Conservation (phyloP, 805 yeast genomes). For the Kodamaea lidongshanica region DNA sequence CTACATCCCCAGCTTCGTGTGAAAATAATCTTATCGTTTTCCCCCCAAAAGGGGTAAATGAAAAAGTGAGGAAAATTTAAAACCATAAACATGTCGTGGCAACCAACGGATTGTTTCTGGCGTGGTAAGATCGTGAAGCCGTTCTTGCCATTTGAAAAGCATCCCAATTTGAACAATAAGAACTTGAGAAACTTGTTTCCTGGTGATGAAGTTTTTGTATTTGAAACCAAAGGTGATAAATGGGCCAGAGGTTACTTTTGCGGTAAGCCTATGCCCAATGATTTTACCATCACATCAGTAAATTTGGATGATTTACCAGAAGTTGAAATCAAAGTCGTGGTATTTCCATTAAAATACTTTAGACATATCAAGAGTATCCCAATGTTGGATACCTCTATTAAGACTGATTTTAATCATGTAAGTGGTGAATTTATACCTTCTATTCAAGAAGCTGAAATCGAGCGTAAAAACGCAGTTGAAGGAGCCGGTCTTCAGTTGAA, state of each 20-base stretch:
- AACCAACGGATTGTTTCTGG: constrained; percentile 30
- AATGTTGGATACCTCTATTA: constrained; percentile 24
- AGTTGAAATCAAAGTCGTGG: constrained; percentile 44
- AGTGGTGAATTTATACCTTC: constrained; percentile 26
- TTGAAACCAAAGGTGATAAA: constrained; percentile 52
- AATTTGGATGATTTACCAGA: constrained; percentile 61
- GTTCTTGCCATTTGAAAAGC: constrained; percentile 38
- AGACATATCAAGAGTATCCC: constrained; percentile 39
- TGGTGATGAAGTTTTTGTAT: constrained; percentile 73
- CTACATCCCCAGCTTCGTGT: too few relatives aligned
- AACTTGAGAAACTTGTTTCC: constrained; percentile 53
- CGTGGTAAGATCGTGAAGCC: constrained; percentile 35
- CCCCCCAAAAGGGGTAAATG: constrained; percentile 1
- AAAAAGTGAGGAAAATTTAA: background rate
- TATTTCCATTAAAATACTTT: constrained; percentile 57
- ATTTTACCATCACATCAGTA: constrained; percentile 55
- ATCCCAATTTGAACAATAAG: constrained; percentile 31
- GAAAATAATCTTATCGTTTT: background rate
- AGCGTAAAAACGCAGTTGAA: constrained; percentile 12
- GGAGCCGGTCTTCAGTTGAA: constrained; percentile 6
- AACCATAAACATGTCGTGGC: constrained; percentile 29
- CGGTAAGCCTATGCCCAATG: constrained; percentile 63
- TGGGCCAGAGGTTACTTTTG: constrained; percentile 82
- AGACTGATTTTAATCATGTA: constrained; percentile 25
- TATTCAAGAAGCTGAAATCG: constrained; percentile 26